Conservation (phyloP, 345 rosid species). For the Kandelia obovata region DNA sequence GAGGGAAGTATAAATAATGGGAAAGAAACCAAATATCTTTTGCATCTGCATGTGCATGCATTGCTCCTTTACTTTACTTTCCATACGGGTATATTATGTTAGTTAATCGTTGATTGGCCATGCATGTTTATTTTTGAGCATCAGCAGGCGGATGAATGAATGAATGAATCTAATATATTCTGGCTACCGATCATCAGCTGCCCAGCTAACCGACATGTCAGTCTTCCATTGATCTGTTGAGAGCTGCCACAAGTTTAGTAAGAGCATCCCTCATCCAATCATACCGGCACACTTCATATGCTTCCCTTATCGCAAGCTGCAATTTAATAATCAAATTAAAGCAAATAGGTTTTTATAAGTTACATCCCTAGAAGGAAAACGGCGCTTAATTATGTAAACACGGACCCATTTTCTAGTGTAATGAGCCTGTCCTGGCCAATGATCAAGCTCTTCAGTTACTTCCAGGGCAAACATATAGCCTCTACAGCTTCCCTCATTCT, state of each 20-base stretch:
- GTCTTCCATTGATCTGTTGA: conserved; percentile 12
- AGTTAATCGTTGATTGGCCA: too few relatives aligned
- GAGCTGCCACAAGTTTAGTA: conserved; percentile 38
- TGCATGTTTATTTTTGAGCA: too few relatives aligned
- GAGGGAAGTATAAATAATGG: too few relatives aligned
- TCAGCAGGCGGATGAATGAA: too few relatives aligned
- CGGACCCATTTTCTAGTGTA: conserved; percentile 69
- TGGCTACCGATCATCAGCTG: too few relatives aligned
- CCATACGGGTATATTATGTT: too few relatives aligned
- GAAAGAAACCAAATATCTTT: too few relatives aligned
- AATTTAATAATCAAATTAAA: not conserved
- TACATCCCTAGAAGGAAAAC: not conserved
- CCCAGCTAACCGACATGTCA: too few relatives aligned
- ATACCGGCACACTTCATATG: conserved; percentile 62
- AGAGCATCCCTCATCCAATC: conserved; percentile 85
- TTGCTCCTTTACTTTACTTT: too few relatives aligned
- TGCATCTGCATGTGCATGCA: too few relatives aligned
- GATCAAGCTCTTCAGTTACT: conserved; percentile 76
- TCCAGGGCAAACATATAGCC: conserved; percentile 73
- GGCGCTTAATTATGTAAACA: not conserved
- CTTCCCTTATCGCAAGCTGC: conserved; percentile 56
- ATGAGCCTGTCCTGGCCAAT: conserved; percentile 68
- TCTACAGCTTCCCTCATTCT: conserved; percentile 53
- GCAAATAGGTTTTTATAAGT: not conserved
- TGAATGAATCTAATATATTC: too few relatives aligned